Base-by-base conservation (phyloP, 225 moss, liverwort and hornwort genomes). In the Antitrichia curtipendula region DNA sequence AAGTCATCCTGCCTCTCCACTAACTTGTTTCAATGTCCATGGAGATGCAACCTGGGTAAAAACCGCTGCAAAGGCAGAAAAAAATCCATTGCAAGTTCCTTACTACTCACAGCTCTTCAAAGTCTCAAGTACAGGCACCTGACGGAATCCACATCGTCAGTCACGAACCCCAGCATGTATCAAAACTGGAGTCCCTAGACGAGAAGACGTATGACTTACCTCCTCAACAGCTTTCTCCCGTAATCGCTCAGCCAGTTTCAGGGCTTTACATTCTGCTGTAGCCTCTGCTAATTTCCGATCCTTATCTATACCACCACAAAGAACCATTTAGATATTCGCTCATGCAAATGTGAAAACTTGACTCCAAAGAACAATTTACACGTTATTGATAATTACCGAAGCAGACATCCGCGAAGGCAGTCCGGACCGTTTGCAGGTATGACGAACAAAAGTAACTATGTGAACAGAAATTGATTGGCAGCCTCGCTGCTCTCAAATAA, bases 171-270 rank as follows among this genome's bases (percentile, higher is more conserved):
- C 83, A 75, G 47, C 87, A 82, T 34, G 66, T 77, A 62, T 49
- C 77, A 77, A 47, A 56, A 86, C 83, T 45, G 82, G 69, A 58
- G 49, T 73, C 60, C 57, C 36, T 28, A 80, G 80, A 84, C 56
- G 38, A 68, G 62, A 78, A 71, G 41, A 74, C 41, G 79, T 54
- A 38, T 10, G 69, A 69, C 88, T 88, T 64, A 93, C 94, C 94
- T 91, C 94, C 87, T 94, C 94, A 63, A 94, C 93, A 82, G 91
- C 93, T 89, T 94, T 94, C 86, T 94, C 93, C 63, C 90, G 88
- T 86, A 88, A 69, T 47, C 94, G 91, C 60, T 94, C 94, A 81
- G 91, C 90, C 43, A 91, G 91, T 86, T 91, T 94, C 41, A 94
- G 93, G 28, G 91, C 94, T 77, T 94, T 94, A 72, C 93, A 90